Evolutionary conservation across 345 rosid genomes (phyloP), one percentile per base, ranked within the genome.

Genomic region (Hypericum perforatum): DNA sequence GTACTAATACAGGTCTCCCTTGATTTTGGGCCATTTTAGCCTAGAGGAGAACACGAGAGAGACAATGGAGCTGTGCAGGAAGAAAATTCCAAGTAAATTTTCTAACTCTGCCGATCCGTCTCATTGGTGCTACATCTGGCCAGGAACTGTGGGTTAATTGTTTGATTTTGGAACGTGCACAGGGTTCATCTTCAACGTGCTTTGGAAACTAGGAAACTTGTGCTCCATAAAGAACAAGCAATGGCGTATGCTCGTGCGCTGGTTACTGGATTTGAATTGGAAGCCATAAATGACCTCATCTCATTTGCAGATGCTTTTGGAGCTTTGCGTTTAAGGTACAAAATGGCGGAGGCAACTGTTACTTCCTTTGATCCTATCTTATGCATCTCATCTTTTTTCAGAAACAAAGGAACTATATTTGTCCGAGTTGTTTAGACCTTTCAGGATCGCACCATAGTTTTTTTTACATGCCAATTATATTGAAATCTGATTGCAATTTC

Each of bases 161-260:
- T 55, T 62, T 53, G 53, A 61, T 46, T 61, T 42, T 53, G 54
- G 59, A 32, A 61, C 29, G 59, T 65, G 74, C 60, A 60, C 74
- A 92, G 98, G 84, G 75, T 80, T 67, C 90, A 65, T 61, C 95
- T 92, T 65, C 98, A 83, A 39, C 89, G 86, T 55, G 86, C 81
- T 54, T 57, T 92, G 62, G 96, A 83, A 67, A 74, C 79, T 60
- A 77, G 98, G 60, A 88, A 73, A 61, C 80, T 75, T 9, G 90
- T 87, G 46, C 83, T 92, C 50, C 79, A 73, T 74, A 88, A 83
- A 70, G 98, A 92, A 75, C 98, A 92, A 72, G 98, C 95, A 47
- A 92, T 92, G 98, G 96, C 96, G 40, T 92, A 88, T 62, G 96
- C 96, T 11, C 80, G 95, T 56, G 94, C 96, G 57, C 56, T 92